Conservation (phyloP, 1,139 yeast genomes). For the Maudiozyma humilis region DNA sequence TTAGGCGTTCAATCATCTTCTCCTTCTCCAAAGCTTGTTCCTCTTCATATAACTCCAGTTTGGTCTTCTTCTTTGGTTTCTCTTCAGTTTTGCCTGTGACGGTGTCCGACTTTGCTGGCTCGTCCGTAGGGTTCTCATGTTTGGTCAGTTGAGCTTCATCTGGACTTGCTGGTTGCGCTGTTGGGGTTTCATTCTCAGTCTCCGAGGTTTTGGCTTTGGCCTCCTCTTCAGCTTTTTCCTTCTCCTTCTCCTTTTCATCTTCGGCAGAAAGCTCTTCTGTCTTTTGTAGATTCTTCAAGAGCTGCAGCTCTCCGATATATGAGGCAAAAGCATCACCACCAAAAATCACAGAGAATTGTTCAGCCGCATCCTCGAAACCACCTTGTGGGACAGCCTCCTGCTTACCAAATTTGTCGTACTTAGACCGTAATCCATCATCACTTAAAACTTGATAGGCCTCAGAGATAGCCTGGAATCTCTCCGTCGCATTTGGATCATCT, state of each 20-base stretch:
- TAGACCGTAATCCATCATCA: slow-evolving; percentile 49
- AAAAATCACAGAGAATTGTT: slow-evolving; percentile 58
- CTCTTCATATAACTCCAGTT: slow-evolving; percentile 68
- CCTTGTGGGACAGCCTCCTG: slow-evolving; percentile 56
- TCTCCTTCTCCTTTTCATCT: slow-evolving; percentile 37
- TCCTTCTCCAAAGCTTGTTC: slow-evolving; percentile 66
- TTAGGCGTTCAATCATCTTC: slow-evolving; percentile 60
- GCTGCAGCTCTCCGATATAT: slow-evolving; percentile 65
- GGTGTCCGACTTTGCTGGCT: slow-evolving; percentile 11
- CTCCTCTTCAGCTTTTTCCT: slow-evolving; percentile 44
- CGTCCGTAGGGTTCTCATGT: neutral
- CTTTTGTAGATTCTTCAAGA: slow-evolving; percentile 52
- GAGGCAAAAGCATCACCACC: slow-evolving; percentile 69
- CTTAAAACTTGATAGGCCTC: slow-evolving; percentile 61
- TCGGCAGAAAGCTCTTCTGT: slow-evolving; percentile 33
- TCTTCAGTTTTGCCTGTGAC: slow-evolving; percentile 3
- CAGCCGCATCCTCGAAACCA: slow-evolving; percentile 64
- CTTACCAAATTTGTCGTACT: slow-evolving; percentile 58
- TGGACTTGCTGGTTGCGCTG: neutral
- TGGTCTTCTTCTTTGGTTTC: slow-evolving; percentile 38
- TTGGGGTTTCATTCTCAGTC: neutral
- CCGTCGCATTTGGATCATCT: slow-evolving; percentile 61
- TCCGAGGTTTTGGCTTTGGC: slow-evolving; percentile 39
- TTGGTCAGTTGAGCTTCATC: neutral
- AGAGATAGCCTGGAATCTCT: slow-evolving; percentile 56